phyloP scores from a whole-genome alignment of 176 grass and related monocot genomes.

The Phoenix roebelenii region DNA sequence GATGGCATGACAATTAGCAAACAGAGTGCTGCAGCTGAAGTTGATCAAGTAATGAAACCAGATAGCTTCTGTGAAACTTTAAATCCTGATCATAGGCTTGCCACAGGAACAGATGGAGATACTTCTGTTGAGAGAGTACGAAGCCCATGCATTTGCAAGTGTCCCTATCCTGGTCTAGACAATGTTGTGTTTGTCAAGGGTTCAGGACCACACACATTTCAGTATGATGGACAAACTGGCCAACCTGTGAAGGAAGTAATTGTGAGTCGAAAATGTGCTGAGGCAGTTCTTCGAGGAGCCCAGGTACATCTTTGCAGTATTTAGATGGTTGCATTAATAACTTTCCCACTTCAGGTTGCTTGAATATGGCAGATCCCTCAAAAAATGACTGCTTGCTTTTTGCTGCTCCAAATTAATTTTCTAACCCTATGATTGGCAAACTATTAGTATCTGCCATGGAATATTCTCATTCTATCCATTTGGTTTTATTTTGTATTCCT shows the following conservation, averaged over 20 bases:
- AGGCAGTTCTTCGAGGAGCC: conserved; percentile 91
- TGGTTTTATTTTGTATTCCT: too few species aligned
- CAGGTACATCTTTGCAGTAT: conserved; percentile 39
- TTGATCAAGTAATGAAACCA: conserved; percentile 10
- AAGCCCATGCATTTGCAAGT: conserved; percentile 28
- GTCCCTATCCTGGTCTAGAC: conserved; percentile 50
- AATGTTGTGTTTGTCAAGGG: conserved; percentile 74
- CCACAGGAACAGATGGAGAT: neutral
- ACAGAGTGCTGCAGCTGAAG: conserved; percentile 25
- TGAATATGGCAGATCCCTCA: too few species aligned
- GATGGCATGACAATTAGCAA: conserved; percentile 26
- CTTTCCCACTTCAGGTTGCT: too few species aligned
- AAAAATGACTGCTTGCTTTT: too few species aligned
- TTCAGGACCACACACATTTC: conserved; percentile 64
- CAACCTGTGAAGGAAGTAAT: conserved; percentile 70
- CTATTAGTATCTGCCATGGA: too few species aligned
- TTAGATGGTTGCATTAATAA: too few species aligned
- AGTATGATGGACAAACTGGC: conserved; percentile 25
- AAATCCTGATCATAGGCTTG: neutral
- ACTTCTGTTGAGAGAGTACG: neutral
- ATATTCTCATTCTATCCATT: too few species aligned
- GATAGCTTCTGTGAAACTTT: neutral
- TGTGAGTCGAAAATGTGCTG: conserved; percentile 95
- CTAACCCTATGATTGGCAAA: too few species aligned
- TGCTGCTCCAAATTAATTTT: too few species aligned